Conservation (phyloP, 169 alveolate genomes). For the Plasmodium vivax region DNA sequence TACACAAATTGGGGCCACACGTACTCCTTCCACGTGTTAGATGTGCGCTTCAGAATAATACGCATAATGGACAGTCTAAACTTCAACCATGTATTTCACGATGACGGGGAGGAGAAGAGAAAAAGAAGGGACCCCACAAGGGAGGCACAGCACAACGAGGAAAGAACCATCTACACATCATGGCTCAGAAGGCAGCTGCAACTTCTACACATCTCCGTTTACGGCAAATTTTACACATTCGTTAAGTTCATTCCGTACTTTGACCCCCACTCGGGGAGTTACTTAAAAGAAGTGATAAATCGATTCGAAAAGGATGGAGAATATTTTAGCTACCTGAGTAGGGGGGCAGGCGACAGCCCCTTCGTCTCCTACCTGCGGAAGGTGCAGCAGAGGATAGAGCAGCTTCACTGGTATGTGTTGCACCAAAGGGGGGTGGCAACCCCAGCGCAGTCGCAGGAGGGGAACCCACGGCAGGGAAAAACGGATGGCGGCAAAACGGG, state of each 20-base stretch:
- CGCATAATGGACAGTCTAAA: constrained; percentile 45
- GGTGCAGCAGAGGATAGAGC: constrained; percentile 27
- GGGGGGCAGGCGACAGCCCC: neutral
- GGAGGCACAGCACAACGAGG: neutral
- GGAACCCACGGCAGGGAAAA: neutral
- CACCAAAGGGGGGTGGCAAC: neutral
- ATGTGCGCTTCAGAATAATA: constrained; percentile 50
- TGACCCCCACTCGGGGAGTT: neutral
- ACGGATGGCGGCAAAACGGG: neutral
- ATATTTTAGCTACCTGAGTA: constrained; percentile 47
- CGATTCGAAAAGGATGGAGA: constrained; percentile 12
- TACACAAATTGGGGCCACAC: constrained; percentile 58
- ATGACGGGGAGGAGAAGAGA: neutral
- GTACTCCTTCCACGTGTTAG: constrained; percentile 62
- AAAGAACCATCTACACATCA: neutral
- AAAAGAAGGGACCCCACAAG: neutral
- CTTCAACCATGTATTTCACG: neutral
- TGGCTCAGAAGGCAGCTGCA: constrained; percentile 71
- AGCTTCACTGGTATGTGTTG: constrained; percentile 6
- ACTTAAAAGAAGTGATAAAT: neutral
- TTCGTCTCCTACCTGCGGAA: constrained; percentile 33
- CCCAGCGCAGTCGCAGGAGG: neutral
- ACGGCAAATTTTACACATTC: constrained; percentile 39
- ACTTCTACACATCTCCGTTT: constrained; percentile 43
- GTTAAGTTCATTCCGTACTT: constrained; percentile 58